Evolutionary conservation across 768 basidiomycete species (phyloP).

Genomic region (Tylopilus balloui): DNA sequence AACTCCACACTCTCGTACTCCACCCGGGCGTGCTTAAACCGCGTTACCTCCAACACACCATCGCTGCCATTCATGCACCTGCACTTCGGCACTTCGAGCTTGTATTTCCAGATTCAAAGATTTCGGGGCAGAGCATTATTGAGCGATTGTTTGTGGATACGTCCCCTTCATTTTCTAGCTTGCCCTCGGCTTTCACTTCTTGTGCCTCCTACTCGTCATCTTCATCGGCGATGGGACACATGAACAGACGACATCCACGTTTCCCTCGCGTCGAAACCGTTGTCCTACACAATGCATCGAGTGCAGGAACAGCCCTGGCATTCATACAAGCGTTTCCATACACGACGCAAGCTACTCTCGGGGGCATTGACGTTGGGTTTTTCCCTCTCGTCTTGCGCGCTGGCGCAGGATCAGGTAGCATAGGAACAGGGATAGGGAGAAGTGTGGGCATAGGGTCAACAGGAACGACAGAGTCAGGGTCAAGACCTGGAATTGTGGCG

Average conservation of each 20-base stretch:
- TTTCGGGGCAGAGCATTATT: conserved; percentile 25
- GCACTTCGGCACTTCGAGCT: conserved; percentile 31
- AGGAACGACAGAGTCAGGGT: neutral
- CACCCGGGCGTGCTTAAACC: conserved; percentile 31
- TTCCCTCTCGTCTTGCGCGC: conserved; percentile 18
- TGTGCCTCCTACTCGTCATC: neutral
- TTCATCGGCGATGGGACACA: neutral
- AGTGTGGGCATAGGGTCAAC: conserved; percentile 1
- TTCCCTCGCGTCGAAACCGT: conserved; percentile 28
- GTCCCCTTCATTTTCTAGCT: neutral
- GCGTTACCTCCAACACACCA: conserved; percentile 29
- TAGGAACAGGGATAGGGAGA: neutral
- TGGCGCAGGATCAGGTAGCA: neutral
- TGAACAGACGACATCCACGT: conserved; percentile 15
- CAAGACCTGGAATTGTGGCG: neutral
- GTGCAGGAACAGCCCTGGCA: conserved; percentile 16
- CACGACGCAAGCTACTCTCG: conserved; percentile 18
- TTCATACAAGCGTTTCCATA: conserved; percentile 29
- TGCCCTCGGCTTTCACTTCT: neutral
- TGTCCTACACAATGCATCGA: conserved; percentile 26
- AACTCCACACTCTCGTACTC: conserved; percentile 28
- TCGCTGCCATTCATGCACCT: conserved; percentile 27
- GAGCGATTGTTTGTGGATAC: conserved; percentile 24
- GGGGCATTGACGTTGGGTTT: conserved; percentile 26
- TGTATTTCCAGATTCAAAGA: conserved; percentile 29